Base-by-base conservation (phyloP, 192 early-diverging fungal species). In the Piromyces sp. region DNA sequence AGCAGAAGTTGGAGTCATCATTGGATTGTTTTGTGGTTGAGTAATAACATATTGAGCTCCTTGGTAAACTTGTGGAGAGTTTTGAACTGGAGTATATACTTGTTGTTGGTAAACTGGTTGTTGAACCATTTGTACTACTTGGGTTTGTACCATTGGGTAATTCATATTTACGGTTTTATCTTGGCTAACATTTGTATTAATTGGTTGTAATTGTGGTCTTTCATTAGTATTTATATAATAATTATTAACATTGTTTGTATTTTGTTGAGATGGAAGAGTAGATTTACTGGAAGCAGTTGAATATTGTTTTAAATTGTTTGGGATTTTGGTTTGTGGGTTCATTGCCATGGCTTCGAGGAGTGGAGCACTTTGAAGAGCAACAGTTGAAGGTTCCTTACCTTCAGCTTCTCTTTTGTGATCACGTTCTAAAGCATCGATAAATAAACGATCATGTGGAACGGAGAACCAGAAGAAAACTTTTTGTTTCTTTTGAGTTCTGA, bases 391-490 rank as follows among this genome's bases (percentile, higher is more conserved):
- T 81, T 95, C 94, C 14, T 93, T 86, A 3, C 93, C 94, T 83
- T 93, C 90, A 13, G 95, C 91, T 87, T 97, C 97, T 30, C 96
- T 91, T 89, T 97, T 98, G 17, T 97, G 87, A 85, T 99, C 96
- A 42, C 97, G 91, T 86, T 99, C 96, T 79, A 98, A 91, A 5
- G 97, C 97, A 85, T 99, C 97, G 78, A 94, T 88, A 85, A 99
- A 99, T 51, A 99, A 92, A 42, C 93, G 85, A 84, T 99, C 96
- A 85, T 97, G 96, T 17, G 93, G 93, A 28, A 99, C 97, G 28
- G 95, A 94, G 85, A 92, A 94, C 96, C 97, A 99, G 85, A 93
- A 97, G 86, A 98, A 99, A n/a, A 99, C 97, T 81, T 98, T 98
- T 88, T 99, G 97, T 88, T 98, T 98, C 90, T 98, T 99, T 85